phyloP scores from a whole-genome alignment of 1,284 basidiomycete species.

The Ganoderma resinaceum region DNA sequence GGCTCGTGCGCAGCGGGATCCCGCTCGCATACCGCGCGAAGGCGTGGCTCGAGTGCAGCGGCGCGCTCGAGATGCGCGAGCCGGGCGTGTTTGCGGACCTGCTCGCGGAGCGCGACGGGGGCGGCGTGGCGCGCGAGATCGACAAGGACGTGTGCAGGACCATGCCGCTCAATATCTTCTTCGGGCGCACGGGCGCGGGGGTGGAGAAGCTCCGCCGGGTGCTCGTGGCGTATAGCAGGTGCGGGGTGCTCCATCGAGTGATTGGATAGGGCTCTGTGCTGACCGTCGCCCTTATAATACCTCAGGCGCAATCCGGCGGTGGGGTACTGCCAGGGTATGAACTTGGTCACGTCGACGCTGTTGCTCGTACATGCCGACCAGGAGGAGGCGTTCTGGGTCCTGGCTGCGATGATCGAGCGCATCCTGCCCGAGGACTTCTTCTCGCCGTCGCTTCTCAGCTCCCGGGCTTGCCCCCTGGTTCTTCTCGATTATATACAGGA shows the following conservation, averaged over 20 bases:
- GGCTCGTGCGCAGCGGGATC: slow-evolving; percentile 84
- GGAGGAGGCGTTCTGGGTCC: slow-evolving; percentile 98
- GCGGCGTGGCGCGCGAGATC: slow-evolving; percentile 80
- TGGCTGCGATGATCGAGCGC: slow-evolving; percentile 88
- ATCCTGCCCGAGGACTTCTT: slow-evolving; percentile 87
- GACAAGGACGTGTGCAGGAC: slow-evolving; percentile 95
- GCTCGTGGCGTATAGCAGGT: slow-evolving; percentile 92
- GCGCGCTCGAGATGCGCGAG: slow-evolving; percentile 89
- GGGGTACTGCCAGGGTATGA: slow-evolving; percentile 95
- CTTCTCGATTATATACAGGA: slow-evolving; percentile 88
- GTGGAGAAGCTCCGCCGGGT: slow-evolving; percentile 92
- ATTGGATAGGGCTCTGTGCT: not conserved
- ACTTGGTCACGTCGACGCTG: slow-evolving; percentile 92
- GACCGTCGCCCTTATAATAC: slow-evolving; percentile 2
- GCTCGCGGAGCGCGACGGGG: slow-evolving; percentile 63
- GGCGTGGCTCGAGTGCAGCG: slow-evolving; percentile 92
- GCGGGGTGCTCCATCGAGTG: slow-evolving; percentile 37
- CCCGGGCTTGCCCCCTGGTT: slow-evolving; percentile 93
- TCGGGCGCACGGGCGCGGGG: slow-evolving; percentile 94
- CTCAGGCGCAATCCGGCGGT: slow-evolving; percentile 82
- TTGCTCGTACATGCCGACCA: slow-evolving; percentile 92
- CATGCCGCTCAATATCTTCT: slow-evolving; percentile 97
- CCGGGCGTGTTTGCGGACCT: slow-evolving; percentile 93
- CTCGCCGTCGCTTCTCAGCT: slow-evolving; percentile 84
- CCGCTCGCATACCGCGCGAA: slow-evolving; percentile 90